These are phyloP conservation scores for Ophiostoma triangulosporum DNA, from an alignment of 2,329 filamentous ascomycete species.

Conservation along the genomic window DNA sequence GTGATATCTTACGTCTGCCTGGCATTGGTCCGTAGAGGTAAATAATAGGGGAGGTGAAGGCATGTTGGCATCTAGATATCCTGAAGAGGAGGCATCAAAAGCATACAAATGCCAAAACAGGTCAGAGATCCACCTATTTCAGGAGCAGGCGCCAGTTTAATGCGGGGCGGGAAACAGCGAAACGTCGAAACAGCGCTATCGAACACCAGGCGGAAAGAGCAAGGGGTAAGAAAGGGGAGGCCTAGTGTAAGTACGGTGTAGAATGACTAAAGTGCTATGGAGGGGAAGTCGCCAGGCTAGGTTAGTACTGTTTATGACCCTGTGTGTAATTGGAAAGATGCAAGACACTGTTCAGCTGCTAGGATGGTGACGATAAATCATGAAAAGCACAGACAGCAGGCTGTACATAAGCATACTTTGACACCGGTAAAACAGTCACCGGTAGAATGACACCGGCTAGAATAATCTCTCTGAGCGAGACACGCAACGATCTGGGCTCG, in stretches of 20 bases:
- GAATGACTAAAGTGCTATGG: too few relatives aligned
- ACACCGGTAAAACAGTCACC: too few relatives aligned
- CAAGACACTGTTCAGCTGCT: too few relatives aligned
- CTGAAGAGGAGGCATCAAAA: neutral
- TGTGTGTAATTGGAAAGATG: too few relatives aligned
- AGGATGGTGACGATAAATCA: too few relatives aligned
- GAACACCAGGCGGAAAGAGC: neutral
- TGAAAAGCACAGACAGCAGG: too few relatives aligned
- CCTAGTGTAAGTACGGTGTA: neutral
- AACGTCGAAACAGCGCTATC: conserved; percentile 8
- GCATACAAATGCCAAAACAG: neutral
- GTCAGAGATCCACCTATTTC: conserved; percentile 5
- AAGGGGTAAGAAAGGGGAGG: neutral
- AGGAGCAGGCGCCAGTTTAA: conserved; percentile 10
- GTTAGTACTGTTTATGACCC: too few relatives aligned
- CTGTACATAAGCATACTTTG: too few relatives aligned
- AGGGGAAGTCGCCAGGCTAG: too few relatives aligned
- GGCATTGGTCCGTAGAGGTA: neutral
- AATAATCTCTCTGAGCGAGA: too few relatives aligned
- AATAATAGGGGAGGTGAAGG: neutral
- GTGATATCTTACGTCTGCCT: neutral
- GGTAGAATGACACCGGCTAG: too few relatives aligned
- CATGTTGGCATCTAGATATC: neutral
- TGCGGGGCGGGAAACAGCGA: conserved; percentile 6
- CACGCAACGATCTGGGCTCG: too few relatives aligned